A percentile compares a stretch with the other conserved stretches of the same genome.
phyloP scores from a whole-genome alignment of 75 land plant genomes.

The Selaginella tamariscina region DNA sequence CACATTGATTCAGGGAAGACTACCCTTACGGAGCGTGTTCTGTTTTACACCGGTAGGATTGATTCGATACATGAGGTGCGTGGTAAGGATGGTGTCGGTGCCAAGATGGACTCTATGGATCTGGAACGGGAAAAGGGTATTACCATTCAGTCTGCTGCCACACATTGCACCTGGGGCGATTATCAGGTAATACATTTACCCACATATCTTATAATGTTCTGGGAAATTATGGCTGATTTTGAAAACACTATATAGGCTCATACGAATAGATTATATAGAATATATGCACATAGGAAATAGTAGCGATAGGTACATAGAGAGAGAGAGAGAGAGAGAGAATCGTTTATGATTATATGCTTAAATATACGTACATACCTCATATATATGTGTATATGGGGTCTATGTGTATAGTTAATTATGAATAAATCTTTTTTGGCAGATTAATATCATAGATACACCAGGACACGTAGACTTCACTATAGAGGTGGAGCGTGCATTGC shows the following conservation, averaged over 20 bases:
- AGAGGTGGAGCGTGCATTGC: constrained; percentile 96
- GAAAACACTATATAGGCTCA: no score
- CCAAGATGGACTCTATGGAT: constrained; percentile 99
- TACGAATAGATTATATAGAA: no score
- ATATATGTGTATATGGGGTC: no score
- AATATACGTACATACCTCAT: no score
- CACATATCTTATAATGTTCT: no score
- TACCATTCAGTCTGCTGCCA: constrained; percentile 97
- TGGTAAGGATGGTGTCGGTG: constrained; percentile 94
- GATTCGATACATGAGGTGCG: constrained; percentile 96
- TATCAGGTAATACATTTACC: constrained; percentile 47
- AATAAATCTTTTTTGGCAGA: constrained; percentile 33
- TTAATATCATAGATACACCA: constrained; percentile 98
- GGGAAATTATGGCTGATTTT: no score
- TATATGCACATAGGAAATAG: no score
- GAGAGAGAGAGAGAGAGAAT: no score
- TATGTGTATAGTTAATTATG: no score
- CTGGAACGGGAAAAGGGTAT: constrained; percentile 96
- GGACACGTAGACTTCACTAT: constrained; percentile 99
- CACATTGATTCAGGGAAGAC: constrained; percentile 99
- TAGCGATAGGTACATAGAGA: no score
- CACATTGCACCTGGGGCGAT: constrained; percentile 86
- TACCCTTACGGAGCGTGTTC: constrained; percentile 76
- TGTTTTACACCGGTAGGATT: constrained; percentile 87
- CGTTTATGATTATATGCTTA: no score